Base-by-base conservation (phyloP, 257 asterid genomes). In the Coffea canephora region DNA sequence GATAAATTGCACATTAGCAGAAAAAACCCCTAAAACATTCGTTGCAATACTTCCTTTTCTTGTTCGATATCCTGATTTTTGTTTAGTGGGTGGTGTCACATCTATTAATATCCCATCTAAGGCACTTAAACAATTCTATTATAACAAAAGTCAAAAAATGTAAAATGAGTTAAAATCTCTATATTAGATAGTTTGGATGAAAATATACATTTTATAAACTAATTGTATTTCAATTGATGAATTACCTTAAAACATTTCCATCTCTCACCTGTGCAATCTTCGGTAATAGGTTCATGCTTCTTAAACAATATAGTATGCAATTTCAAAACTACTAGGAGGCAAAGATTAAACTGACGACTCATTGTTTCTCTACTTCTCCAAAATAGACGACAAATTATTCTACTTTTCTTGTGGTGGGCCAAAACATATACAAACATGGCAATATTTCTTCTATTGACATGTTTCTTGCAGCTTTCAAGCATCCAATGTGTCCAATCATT, bases 401-500 rank as follows among this genome's bases (percentile, higher is more conserved):
- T 73, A 73, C 49, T 73, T 73, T 73, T 52, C 16, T 49, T n/a
- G 19, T 71, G 54, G 11, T 73, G 65, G 3, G 46, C 43, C 45
- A 73, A 73, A 8, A 52, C 21, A 57, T 73, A 73, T 19, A 73
- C 25, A 73, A 73, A 73, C 34, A 48, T 21, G 23, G 77, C 77
- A 73, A 73, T 62, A 49, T 39, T 3, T 73, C 77, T 73, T 50
- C 18, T 49, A 73, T 49, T n/a, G 66, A 11, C 41, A 31, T 31
- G 16, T 73, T 49, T n/a, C 65, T 73, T 21, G 49, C 27, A 31
- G 43, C 46, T 50, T 12, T 74, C 34, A 74, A 74, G 54, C 78
- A 68, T 14, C 78, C 78, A 27, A 50, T 21, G 4, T 52, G 68
- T 52, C 43, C 52, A 12, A 74, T 25, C 48, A 74, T 74, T 13